Conservation (phyloP, 2,329 filamentous ascomycete genomes). For the Hymenoscyphus repandus region DNA sequence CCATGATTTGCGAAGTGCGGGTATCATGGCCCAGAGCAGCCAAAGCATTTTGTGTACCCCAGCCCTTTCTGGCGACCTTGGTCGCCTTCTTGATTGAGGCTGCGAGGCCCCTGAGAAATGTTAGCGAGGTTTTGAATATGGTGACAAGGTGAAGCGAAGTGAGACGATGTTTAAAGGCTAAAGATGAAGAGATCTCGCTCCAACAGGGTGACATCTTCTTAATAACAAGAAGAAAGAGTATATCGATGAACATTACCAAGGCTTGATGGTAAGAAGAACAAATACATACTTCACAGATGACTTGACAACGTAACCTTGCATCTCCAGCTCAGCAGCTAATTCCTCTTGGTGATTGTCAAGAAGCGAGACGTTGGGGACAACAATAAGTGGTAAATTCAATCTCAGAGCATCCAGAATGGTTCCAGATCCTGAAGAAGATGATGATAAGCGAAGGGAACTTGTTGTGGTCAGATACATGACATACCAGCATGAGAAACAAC, state of each 20-base stretch:
- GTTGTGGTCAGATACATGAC: slow-evolving; percentile 18
- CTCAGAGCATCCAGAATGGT: slow-evolving; percentile 81
- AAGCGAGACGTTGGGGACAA: slow-evolving; percentile 78
- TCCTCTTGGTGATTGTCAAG: slow-evolving; percentile 90
- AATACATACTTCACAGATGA: slow-evolving; percentile 20
- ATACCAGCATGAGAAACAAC: slow-evolving; percentile 87
- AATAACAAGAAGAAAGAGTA: too few relatives aligned
- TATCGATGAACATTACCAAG: too few relatives aligned
- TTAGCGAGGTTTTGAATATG: neutral
- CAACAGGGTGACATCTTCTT: too few relatives aligned
- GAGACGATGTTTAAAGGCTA: too few relatives aligned
- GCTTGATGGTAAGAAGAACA: too few relatives aligned
- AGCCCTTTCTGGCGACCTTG: slow-evolving; percentile 15
- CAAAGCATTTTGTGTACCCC: slow-evolving; percentile 17
- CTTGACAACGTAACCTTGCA: slow-evolving; percentile 66
- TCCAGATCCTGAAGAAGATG: slow-evolving; percentile 64
- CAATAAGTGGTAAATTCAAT: slow-evolving; percentile 69
- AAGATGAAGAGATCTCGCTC: too few relatives aligned
- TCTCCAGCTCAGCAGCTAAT: slow-evolving; percentile 70
- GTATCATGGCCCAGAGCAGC: slow-evolving; percentile 1
- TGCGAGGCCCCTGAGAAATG: slow-evolving; percentile 14
- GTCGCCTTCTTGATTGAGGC: slow-evolving; percentile 20
- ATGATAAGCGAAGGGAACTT: slow-evolving; percentile 1
- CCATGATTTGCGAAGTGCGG: slow-evolving; percentile 11
- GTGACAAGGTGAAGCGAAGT: too few relatives aligned